Percentiles rank a stretch among this genome's conserved stretches.
Conservation (phyloP, 176 grass and related monocot genomes). For the Otatea glauca region DNA sequence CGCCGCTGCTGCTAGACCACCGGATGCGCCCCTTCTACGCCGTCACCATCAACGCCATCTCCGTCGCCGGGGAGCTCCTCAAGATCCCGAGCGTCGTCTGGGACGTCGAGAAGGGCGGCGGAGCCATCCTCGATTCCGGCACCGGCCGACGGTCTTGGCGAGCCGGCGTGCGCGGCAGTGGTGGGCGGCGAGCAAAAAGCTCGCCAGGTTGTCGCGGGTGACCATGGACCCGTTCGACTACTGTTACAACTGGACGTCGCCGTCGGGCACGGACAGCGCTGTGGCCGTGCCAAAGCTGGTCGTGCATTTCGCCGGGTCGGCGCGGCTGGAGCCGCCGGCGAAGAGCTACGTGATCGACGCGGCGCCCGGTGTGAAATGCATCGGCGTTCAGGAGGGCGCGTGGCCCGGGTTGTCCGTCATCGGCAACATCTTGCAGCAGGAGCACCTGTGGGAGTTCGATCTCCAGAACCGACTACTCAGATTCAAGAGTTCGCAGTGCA, state of each 20-base stretch:
- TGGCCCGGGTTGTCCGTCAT: conserved; percentile 79
- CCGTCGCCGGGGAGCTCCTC: conserved; percentile 66
- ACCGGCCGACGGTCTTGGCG: conserved; percentile 71
- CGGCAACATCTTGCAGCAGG: conserved; percentile 95
- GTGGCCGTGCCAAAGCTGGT: conserved; percentile 53
- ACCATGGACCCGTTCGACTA: conserved; percentile 83
- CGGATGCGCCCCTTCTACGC: conserved; percentile 75
- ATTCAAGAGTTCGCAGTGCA: conserved; percentile 71
- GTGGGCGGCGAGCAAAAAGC: conserved; percentile 57
- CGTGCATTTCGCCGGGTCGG: conserved; percentile 67
- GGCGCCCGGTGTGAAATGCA: conserved; percentile 80
- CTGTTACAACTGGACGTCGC: conserved; percentile 97
- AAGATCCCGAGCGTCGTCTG: conserved; percentile 68
- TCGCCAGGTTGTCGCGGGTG: conserved; percentile 52
- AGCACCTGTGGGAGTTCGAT: conserved; percentile 98
- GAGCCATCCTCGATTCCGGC: conserved; percentile 86
- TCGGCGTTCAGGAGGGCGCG: conserved; percentile 63
- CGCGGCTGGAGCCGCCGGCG: conserved; percentile 65
- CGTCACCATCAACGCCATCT: conserved; percentile 60
- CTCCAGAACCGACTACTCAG: conserved; percentile 66
- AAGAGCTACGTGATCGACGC: conserved; percentile 99
- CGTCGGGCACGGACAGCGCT: background rate
- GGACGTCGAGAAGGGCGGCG: conserved; percentile 76
- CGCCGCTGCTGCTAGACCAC: conserved; percentile 70
- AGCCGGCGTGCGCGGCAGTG: conserved; percentile 71